phyloP scores from a whole-genome alignment of 768 basidiomycete genomes.

The Russula vinacea region DNA sequence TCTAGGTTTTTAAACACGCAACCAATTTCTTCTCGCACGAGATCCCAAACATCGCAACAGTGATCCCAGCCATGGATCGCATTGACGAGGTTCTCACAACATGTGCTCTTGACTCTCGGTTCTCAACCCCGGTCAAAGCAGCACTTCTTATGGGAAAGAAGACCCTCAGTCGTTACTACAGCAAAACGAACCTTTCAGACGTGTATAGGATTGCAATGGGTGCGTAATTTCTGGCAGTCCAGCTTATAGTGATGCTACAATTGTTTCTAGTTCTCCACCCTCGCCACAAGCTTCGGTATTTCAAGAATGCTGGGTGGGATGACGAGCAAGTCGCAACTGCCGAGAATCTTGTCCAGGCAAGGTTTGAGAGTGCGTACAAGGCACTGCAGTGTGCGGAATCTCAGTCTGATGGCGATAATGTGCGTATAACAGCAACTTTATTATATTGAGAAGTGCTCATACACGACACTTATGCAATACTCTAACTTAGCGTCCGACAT shows the following conservation, averaged over 20 bases:
- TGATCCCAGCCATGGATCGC: background rate
- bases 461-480: too few species aligned
- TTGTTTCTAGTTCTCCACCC: constrained; percentile 11
- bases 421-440: too few species aligned
- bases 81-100: background rate
- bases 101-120: too few species aligned
- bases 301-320: background rate
- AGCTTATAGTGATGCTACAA: too few species aligned
- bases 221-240: too few species aligned
- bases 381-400: too few species aligned
- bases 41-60: background rate
- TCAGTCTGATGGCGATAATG: too few species aligned
- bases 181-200: background rate
- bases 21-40: background rate
- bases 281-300: background rate
- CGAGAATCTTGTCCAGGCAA: background rate
- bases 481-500: too few species aligned
- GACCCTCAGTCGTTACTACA: background rate
- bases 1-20: background rate
- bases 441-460: too few species aligned
- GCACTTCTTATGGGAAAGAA: background rate
- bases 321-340: background rate
- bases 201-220: background rate
- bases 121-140: background rate
- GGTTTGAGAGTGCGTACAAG: background rate